These are phyloP conservation scores for Coniosporium tulheliwenetii DNA, from an alignment of 2,329 filamentous ascomycete species.

Conservation along the genomic window DNA sequence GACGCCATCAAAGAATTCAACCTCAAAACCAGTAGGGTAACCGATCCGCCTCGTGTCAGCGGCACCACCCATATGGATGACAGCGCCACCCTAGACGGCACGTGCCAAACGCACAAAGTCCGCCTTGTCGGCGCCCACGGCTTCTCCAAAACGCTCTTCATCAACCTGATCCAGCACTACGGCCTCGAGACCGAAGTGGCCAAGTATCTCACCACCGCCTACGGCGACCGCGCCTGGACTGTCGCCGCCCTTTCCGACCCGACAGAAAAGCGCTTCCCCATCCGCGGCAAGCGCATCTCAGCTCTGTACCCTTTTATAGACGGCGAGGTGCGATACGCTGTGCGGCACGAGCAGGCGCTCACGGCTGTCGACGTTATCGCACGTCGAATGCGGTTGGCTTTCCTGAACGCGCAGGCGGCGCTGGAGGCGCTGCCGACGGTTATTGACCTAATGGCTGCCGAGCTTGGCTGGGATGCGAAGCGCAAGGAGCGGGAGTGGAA, in stretches of 20 bases:
- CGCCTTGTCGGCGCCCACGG: slow-evolving; percentile 73
- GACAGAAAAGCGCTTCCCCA: slow-evolving; percentile 66
- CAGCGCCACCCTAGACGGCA: slow-evolving; percentile 53
- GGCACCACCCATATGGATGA: slow-evolving; percentile 53
- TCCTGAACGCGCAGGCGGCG: slow-evolving; percentile 81
- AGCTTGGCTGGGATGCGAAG: slow-evolving; percentile 60
- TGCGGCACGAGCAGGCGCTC: slow-evolving; percentile 80
- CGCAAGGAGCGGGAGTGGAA: slow-evolving; percentile 71
- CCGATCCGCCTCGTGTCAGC: slow-evolving; percentile 49
- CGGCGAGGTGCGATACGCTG: slow-evolving; percentile 77
- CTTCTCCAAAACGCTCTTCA: slow-evolving; percentile 81
- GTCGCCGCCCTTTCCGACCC: slow-evolving; percentile 67
- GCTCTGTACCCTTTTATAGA: slow-evolving; percentile 80
- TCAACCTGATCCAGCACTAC: slow-evolving; percentile 88
- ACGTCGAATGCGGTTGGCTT: slow-evolving; percentile 68
- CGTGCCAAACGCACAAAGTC: slow-evolving; percentile 71
- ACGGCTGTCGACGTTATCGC: slow-evolving; percentile 81
- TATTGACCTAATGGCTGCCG: slow-evolving; percentile 78
- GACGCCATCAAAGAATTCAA: slow-evolving; percentile 56
- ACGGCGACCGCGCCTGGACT: slow-evolving; percentile 85
- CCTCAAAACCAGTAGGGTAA: slow-evolving; percentile 40
- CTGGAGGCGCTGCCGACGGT: slow-evolving; percentile 71
- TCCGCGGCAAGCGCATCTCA: slow-evolving; percentile 66
- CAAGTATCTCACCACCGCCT: slow-evolving; percentile 72
- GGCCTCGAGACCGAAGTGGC: slow-evolving; percentile 85